Conservation (phyloP, 2,329 filamentous ascomycete species). For the Trichoderma oligosporum region DNA sequence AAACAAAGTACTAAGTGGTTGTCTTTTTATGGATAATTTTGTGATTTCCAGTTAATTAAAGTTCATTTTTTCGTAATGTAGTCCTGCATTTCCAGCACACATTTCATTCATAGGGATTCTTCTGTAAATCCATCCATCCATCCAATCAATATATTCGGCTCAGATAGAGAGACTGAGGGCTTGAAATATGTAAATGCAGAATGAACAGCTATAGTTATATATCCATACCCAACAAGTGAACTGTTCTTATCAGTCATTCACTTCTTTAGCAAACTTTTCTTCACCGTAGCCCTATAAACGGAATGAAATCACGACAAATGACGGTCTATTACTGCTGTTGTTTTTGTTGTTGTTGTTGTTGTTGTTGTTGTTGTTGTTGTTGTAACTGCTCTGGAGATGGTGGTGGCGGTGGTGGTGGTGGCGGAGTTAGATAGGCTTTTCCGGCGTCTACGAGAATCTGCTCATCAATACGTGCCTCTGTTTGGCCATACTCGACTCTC, state of each 20-base stretch:
- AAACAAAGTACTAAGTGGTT: no score
- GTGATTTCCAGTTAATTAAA: no score
- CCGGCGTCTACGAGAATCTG: conserved; percentile 65
- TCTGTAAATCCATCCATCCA: no score
- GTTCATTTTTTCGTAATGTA: no score
- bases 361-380: background rate
- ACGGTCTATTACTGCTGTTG: no score
- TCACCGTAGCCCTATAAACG: no score
- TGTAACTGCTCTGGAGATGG: background rate
- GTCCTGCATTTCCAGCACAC: no score
- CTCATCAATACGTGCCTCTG: conserved; percentile 53
- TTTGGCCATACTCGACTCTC: conserved; percentile 67
- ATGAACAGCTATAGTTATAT: background rate
- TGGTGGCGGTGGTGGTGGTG: background rate
- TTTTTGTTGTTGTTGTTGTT: background rate
- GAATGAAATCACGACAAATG: no score
- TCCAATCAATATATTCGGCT: background rate
- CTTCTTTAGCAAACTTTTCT: no score
- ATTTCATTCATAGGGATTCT: no score
- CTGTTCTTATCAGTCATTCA: no score
- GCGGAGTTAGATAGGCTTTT: conserved; percentile 24
- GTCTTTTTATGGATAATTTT: no score
- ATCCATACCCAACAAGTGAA: background rate
- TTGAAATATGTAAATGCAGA: background rate
- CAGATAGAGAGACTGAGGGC: background rate